Conservation (phyloP, 2,329 filamentous ascomycete genomes). For the Ceratocystis diversiconidia region DNA sequence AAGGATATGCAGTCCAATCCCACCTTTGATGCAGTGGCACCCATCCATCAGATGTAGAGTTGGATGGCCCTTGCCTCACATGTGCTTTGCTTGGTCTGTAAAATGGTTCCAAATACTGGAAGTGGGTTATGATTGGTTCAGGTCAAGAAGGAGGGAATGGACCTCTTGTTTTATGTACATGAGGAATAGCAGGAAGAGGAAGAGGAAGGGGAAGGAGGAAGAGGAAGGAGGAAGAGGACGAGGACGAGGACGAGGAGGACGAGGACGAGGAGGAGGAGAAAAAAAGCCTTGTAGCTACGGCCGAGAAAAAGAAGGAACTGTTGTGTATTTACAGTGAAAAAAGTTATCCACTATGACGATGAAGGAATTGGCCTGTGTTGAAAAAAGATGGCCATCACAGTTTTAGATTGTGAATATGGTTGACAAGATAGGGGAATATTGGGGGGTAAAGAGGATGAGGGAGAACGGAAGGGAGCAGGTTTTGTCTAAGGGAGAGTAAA, state of each 20-base stretch:
- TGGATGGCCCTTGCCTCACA: neutral
- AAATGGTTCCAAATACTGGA: neutral
- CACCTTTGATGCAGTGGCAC: conserved; percentile 4
- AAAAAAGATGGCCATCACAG: neutral
- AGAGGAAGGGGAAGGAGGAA: neutral
- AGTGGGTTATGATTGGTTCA: neutral
- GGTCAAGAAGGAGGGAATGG: neutral
- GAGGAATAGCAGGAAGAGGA: neutral
- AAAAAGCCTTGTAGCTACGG: neutral
- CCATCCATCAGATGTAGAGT: neutral
- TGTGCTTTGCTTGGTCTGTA: neutral
- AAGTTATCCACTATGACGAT: neutral
- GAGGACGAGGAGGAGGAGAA: neutral
- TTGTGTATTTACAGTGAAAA: neutral
- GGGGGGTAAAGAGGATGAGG: too few species aligned
- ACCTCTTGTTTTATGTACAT: neutral
- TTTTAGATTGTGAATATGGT: neutral
- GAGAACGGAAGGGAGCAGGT: too few species aligned
- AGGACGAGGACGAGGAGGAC: too few species aligned
- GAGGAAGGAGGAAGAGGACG: neutral
- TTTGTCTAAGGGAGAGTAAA: too few species aligned
- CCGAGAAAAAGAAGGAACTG: neutral
- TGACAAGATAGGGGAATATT: neutral
- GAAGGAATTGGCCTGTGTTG: neutral
- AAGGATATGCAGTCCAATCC: neutral